phyloP scores from a whole-genome alignment of 305 asterid species.

The Fraxinus greggii region DNA sequence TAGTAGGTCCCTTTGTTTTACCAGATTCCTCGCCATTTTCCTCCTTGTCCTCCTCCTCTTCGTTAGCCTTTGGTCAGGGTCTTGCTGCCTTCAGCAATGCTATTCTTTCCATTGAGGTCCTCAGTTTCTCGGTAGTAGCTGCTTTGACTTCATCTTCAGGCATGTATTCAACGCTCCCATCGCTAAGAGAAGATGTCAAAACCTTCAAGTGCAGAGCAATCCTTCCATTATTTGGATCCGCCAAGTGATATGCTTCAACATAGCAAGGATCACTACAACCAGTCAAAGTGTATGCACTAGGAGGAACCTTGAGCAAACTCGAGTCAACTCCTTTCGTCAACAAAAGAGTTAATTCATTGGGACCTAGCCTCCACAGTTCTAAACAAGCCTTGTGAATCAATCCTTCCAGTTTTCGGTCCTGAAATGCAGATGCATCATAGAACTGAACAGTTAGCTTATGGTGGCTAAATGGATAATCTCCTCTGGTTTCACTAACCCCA shows the following conservation, averaged over 20 bases:
- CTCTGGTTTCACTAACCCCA: conserved; percentile 80
- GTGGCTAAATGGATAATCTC: conserved; percentile 96
- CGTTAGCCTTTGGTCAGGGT: conserved; percentile 61
- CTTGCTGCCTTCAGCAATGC: conserved; percentile 75
- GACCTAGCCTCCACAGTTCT: conserved; percentile 95
- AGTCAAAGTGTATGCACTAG: conserved; percentile 70
- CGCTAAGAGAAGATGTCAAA: conserved; percentile 26
- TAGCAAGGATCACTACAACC: conserved; percentile 97
- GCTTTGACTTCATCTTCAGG: conserved; percentile 86
- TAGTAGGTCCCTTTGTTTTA: too few species aligned
- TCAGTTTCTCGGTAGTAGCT: conserved; percentile 69
- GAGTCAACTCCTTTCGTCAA: conserved; percentile 64
- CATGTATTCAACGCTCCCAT: conserved; percentile 75
- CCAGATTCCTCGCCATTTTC: too few species aligned
- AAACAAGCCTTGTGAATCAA: conserved; percentile 86
- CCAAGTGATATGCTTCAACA: conserved; percentile 87
- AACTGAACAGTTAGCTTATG: conserved; percentile 94
- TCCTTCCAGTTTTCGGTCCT: conserved; percentile 91
- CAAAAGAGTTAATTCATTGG: conserved; percentile 70
- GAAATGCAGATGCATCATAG: conserved; percentile 89
- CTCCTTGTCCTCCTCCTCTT: conserved; percentile 31
- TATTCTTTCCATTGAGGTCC: conserved; percentile 78
- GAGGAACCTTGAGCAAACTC: conserved; percentile 69
- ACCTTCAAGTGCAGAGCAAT: conserved; percentile 91
- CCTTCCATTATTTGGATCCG: conserved; percentile 93